Conservation (phyloP, 306 rosid species). For the Hippophae gyantsensis region DNA sequence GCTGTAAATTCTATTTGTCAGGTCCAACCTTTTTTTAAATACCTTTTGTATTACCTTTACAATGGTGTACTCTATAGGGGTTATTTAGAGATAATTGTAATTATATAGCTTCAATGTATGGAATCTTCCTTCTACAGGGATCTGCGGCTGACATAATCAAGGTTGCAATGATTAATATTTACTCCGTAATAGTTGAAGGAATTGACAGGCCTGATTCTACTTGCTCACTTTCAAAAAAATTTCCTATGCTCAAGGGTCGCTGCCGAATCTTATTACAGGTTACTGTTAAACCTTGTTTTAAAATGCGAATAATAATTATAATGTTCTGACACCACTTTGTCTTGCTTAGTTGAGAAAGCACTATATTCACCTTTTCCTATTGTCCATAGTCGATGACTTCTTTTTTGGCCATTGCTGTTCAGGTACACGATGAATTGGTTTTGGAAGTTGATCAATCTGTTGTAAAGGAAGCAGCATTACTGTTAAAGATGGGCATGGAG, state of each 20-base stretch:
- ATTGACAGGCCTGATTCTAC: constrained; percentile 29
- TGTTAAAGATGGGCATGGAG: constrained; percentile 84
- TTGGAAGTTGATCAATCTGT: constrained; percentile 81
- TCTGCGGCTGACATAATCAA: constrained; percentile 95
- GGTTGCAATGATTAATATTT: constrained; percentile 73
- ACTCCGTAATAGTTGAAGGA: constrained; percentile 41
- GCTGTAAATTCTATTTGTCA: constrained; percentile 97
- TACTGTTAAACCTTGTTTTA: constrained; percentile 10
- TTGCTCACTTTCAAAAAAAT: constrained; percentile 32
- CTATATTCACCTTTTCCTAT: too few species aligned
- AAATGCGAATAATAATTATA: too few species aligned
- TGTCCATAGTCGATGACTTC: neutral
- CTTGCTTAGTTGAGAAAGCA: too few species aligned
- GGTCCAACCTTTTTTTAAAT: constrained; percentile 30
- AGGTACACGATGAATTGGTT: constrained; percentile 95
- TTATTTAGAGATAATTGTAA: neutral
- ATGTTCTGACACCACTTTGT: too few species aligned
- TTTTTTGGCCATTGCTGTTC: constrained; percentile 4
- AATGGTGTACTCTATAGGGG: neutral
- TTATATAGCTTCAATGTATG: constrained; percentile 13
- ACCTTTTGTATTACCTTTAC: constrained; percentile 7
- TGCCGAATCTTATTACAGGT: constrained; percentile 90
- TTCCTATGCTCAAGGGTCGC: constrained; percentile 44
- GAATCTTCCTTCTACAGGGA: constrained; percentile 44
- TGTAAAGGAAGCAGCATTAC: constrained; percentile 58